phyloP scores from a whole-genome alignment of 768 basidiomycete species.

The Leccinum aurantiacum region DNA sequence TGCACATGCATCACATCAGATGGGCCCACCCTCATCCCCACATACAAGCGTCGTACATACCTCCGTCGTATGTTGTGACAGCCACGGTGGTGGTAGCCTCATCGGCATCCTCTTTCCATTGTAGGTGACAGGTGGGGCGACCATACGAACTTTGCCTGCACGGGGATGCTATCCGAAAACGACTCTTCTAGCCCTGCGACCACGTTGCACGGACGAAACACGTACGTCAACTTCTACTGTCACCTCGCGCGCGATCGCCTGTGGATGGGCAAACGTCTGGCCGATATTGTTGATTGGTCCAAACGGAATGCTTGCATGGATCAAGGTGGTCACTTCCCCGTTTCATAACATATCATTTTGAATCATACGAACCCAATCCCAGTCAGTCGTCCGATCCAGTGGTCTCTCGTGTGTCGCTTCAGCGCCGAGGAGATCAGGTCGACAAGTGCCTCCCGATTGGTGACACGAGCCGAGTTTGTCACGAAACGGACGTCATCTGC shows the following conservation, averaged over 20 bases:
- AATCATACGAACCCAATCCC: conserved; percentile 69
- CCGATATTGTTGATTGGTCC: conserved; percentile 91
- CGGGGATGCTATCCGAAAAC: conserved; percentile 58
- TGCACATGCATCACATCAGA: conserved; percentile 22
- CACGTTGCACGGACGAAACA: conserved; percentile 34
- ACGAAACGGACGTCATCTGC: conserved; percentile 60
- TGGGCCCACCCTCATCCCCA: not conserved
- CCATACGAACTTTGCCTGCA: conserved; percentile 74
- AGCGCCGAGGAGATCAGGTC: conserved; percentile 64
- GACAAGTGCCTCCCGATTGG: conserved; percentile 69
- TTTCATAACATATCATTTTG: conserved; percentile 7
- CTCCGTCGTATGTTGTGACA: conserved; percentile 82
- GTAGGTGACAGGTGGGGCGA: conserved; percentile 79
- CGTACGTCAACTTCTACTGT: conserved; percentile 78
- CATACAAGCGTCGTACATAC: conserved; percentile 35
- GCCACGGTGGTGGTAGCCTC: conserved; percentile 77
- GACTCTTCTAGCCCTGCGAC: conserved; percentile 7
- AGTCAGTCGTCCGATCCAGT: conserved; percentile 75
- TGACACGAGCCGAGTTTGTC: conserved; percentile 74
- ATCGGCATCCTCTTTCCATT: conserved; percentile 78
- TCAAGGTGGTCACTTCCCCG: conserved; percentile 7
- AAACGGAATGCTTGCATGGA: conserved; percentile 62
- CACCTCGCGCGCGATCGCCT: conserved; percentile 73
- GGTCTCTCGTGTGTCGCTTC: conserved; percentile 52
- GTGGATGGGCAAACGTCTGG: conserved; percentile 88